Evolutionary conservation across 2,329 filamentous ascomycete species (phyloP).

Genomic region (Scedosporium apiospermum): DNA sequence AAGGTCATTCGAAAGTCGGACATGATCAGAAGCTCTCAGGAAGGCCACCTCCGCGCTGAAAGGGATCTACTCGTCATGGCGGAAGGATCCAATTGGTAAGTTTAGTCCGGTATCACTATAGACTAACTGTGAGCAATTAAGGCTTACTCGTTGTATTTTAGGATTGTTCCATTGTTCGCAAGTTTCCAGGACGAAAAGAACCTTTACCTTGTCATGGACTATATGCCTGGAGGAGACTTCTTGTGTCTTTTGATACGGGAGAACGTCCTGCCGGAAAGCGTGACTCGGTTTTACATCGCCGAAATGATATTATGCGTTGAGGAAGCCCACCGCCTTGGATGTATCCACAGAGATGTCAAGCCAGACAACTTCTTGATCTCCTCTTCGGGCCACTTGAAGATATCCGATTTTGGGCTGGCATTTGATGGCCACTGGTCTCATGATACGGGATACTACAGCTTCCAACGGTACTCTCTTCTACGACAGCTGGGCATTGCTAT

Average conservation of each 20-base stretch:
- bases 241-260: slow-evolving; percentile 77
- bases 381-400: slow-evolving; percentile 80
- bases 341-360: slow-evolving; percentile 94
- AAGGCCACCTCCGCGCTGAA: slow-evolving; percentile 85
- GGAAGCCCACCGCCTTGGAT: slow-evolving; percentile 76
- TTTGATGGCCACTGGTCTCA: slow-evolving; percentile 96
- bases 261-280: slow-evolving; percentile 68
- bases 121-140: neutral
- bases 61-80: slow-evolving; percentile 85
- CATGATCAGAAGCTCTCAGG: slow-evolving; percentile 85
- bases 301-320: slow-evolving; percentile 96
- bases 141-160: slow-evolving; percentile 17
- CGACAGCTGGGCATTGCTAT: slow-evolving; percentile 61
- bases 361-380: slow-evolving; percentile 95
- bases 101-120: neutral
- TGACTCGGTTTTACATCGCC: slow-evolving; percentile 79
- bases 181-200: slow-evolving; percentile 82
- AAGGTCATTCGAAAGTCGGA: slow-evolving; percentile 92
- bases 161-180: slow-evolving; percentile 77
- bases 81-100: slow-evolving; percentile 71
- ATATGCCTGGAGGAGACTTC: slow-evolving; percentile 95
- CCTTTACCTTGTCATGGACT: slow-evolving; percentile 94
- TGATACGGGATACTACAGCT: slow-evolving; percentile 77
- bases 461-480: slow-evolving; percentile 69
- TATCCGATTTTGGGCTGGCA: slow-evolving; percentile 90